Percentiles rank a stretch among this genome's conserved stretches.
These are phyloP conservation scores for Chaetomium sp. DNA, from an alignment of 2,329 filamentous ascomycete species.

Conservation along the genomic window DNA sequence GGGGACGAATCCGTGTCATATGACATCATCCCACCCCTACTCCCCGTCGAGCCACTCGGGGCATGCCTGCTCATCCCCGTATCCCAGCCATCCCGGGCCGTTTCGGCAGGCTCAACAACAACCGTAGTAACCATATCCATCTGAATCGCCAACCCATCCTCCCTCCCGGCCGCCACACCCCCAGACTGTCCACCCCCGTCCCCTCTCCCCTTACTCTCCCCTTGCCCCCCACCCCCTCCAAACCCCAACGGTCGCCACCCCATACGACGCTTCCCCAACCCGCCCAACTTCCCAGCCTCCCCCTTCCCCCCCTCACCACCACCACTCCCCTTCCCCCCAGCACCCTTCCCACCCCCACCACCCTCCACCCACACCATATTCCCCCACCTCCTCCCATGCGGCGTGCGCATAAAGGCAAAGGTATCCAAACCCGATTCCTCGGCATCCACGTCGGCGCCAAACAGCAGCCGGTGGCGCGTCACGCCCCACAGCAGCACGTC, in stretches of 20 bases:
- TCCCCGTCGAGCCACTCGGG: constrained; percentile 7
- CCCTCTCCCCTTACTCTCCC: constrained; percentile 17
- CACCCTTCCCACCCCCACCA: neutral
- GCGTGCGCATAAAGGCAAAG: constrained; percentile 41
- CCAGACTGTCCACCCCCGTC: neutral
- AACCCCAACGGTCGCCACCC: constrained; percentile 21
- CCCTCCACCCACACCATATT: constrained; percentile 41
- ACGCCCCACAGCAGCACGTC: constrained; percentile 39
- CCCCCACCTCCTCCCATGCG: constrained; percentile 36
- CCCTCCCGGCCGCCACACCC: constrained; percentile 14
- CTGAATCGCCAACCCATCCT: constrained; percentile 34
- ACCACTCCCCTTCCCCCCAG: neutral
- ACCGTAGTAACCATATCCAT: constrained; percentile 39
- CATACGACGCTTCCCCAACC: constrained; percentile 18
- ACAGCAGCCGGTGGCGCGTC: constrained; percentile 36
- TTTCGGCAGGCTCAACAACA: constrained; percentile 35
- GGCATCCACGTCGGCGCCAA: constrained; percentile 34
- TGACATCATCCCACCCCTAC: neutral
- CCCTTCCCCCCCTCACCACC: neutral
- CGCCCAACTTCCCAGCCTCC: constrained; percentile 20
- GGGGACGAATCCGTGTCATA: constrained; percentile 8
- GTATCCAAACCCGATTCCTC: constrained; percentile 43
- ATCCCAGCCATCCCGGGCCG: neutral
- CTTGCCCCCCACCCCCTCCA: neutral
- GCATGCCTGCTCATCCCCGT: constrained; percentile 2